Percentiles rank a stretch among this genome's conserved stretches.
phyloP scores from a whole-genome alignment of 495 filamentous ascomycete species.

The Aspergillus hancockii region DNA sequence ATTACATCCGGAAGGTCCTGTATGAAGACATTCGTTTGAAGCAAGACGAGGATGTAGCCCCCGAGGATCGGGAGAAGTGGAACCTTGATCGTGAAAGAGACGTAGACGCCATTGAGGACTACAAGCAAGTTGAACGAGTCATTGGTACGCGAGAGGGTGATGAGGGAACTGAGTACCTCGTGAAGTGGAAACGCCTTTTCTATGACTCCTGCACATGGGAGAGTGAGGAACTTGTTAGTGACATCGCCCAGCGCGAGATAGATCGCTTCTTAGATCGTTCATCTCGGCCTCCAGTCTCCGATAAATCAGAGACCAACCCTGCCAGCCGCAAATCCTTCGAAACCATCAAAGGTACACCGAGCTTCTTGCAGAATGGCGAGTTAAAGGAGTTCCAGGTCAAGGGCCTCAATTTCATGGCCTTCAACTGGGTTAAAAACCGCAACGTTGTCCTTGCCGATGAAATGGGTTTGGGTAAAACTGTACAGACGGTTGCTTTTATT shows the following conservation, averaged over 20 bases:
- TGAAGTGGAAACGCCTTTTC: constrained; percentile 86
- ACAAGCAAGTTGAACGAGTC: constrained; percentile 87
- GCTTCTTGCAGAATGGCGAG: constrained; percentile 81
- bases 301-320: constrained; percentile 70
- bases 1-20: constrained; percentile 84
- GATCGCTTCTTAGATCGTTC: constrained; percentile 86
- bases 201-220: constrained; percentile 98
- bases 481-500: constrained; percentile 95
- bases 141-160: constrained; percentile 78
- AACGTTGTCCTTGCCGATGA: constrained; percentile 98
- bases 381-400: constrained; percentile 93
- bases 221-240: constrained; percentile 66
- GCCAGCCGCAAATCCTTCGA: constrained; percentile 71
- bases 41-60: constrained; percentile 68
- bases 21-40: constrained; percentile 70
- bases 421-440: constrained; percentile 87
- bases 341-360: constrained; percentile 73
- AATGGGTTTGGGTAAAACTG: constrained; percentile 98
- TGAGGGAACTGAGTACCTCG: constrained; percentile 76
- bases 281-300: constrained; percentile 71
- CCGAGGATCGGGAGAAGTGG: constrained; percentile 89
- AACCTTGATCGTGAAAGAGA: constrained; percentile 85
- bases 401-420: constrained; percentile 89
- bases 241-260: constrained; percentile 80
- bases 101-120: constrained; percentile 78